Percentiles rank a stretch among this genome's conserved stretches.
These are phyloP conservation scores for Colletotrichum liriopes DNA, from an alignment of 2,329 filamentous ascomycete genomes.

Conservation along the genomic window DNA sequence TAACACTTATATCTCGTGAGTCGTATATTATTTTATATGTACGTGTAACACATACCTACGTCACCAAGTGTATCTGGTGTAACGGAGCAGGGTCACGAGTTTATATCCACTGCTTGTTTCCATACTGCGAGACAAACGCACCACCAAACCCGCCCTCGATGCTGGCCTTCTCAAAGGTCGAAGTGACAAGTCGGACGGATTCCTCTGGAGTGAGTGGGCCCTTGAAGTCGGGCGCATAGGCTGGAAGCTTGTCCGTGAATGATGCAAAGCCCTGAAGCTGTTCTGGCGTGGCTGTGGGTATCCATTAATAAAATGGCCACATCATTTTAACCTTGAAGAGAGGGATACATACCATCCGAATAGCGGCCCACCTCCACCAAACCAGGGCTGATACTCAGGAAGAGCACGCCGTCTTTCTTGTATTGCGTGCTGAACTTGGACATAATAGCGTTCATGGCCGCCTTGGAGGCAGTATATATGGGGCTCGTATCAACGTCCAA, in stretches of 20 bases:
- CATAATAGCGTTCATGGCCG: conserved; percentile 65
- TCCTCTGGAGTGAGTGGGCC: not conserved
- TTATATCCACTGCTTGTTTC: not conserved
- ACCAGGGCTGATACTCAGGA: conserved; percentile 68
- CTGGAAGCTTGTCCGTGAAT: not conserved
- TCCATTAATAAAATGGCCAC: not conserved
- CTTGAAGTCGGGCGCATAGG: not conserved
- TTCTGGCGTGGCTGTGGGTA: not conserved
- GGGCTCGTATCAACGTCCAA: not conserved
- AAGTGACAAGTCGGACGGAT: not conserved
- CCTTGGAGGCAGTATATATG: conserved; percentile 65
- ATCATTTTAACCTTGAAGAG: not conserved
- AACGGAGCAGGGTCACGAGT: not conserved
- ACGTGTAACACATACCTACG: not conserved
- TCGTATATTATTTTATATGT: too few relatives aligned
- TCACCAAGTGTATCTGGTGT: not conserved
- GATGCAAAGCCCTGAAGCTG: not conserved
- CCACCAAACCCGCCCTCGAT: not conserved
- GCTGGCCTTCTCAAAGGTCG: not conserved
- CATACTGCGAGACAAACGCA: not conserved
- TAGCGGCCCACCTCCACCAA: conserved; percentile 61
- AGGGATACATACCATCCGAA: not conserved
- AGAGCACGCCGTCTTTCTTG: conserved; percentile 65
- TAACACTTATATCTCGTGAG: too few relatives aligned
- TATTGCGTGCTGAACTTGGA: conserved; percentile 69